Conservation (phyloP, 164 flowering plant species). For the Macadamia tetraphylla region DNA sequence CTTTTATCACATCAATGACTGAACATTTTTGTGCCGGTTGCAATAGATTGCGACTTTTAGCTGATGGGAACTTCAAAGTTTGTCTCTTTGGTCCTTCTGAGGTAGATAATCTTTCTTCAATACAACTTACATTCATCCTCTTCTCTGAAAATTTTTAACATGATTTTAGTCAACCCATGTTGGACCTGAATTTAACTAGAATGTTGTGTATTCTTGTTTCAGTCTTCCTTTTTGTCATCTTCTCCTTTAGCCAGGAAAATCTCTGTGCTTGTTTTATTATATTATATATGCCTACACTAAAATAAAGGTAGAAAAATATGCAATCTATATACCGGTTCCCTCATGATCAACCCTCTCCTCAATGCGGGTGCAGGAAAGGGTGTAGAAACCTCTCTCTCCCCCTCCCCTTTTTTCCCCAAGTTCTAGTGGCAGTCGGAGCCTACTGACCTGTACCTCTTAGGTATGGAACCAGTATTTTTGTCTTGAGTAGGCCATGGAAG, state of each 20-base stretch:
- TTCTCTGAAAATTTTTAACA: not conserved
- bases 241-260: not conserved
- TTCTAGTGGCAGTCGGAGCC: too few relatives aligned
- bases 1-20: conserved; percentile 98
- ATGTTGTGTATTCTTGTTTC: not conserved
- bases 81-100: conserved; percentile 98
- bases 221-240: not conserved
- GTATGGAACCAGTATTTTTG: too few relatives aligned
- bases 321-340: too few relatives aligned
- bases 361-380: too few relatives aligned
- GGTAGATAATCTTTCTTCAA: conserved; percentile 33
- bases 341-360: too few relatives aligned
- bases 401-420: too few relatives aligned
- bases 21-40: conserved; percentile 99
- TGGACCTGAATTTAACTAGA: not conserved
- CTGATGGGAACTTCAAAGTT: conserved; percentile 97
- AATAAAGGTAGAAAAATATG: not conserved
- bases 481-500: too few relatives aligned
- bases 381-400: too few relatives aligned
- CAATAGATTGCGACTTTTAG: conserved; percentile 85
- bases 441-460: too few relatives aligned
- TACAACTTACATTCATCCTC: not conserved
- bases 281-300: not conserved
- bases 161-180: not conserved
- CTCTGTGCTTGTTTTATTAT: not conserved